Evolutionary conservation across 2,329 filamentous ascomycete genomes (phyloP).

Genomic region (Amauroascus verrucosus): DNA sequence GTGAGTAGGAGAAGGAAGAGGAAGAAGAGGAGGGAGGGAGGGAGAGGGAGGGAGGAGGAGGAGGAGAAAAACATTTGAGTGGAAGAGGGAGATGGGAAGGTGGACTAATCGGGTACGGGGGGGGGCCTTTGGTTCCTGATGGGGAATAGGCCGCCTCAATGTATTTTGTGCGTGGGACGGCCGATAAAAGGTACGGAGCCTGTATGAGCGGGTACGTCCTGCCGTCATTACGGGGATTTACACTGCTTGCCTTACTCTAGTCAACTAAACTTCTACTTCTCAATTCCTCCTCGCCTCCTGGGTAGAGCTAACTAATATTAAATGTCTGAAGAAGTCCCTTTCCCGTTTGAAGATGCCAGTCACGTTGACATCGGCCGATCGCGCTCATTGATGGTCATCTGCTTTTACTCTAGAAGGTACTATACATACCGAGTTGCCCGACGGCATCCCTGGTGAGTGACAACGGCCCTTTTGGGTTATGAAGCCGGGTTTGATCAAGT

Average conservation of each 20-base stretch:
- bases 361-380: neutral
- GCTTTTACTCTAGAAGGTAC: too few species aligned
- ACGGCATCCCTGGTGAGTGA: too few species aligned
- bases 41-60: slow-evolving; percentile 8
- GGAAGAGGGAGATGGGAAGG: neutral
- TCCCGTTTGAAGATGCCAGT: too few species aligned
- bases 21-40: neutral
- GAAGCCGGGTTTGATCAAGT: too few species aligned
- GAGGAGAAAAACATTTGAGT: slow-evolving; percentile 10
- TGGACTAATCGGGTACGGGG: slow-evolving; percentile 8
- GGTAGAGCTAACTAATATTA: too few species aligned
- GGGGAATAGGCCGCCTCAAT: slow-evolving; percentile 7
- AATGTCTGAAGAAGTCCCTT: too few species aligned
- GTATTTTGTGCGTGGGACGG: neutral
- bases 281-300: too few species aligned
- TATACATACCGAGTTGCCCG: too few species aligned
- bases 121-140: slow-evolving; percentile 2
- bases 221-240: neutral
- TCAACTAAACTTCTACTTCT: too few species aligned
- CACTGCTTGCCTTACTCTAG: too few species aligned
- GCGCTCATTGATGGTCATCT: neutral
- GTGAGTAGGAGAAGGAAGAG: neutral
- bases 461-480: too few species aligned
- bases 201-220: neutral
- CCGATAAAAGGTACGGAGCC: neutral